Base-by-base conservation (phyloP, 768 basidiomycete genomes). In the Lactarius psammicola region DNA sequence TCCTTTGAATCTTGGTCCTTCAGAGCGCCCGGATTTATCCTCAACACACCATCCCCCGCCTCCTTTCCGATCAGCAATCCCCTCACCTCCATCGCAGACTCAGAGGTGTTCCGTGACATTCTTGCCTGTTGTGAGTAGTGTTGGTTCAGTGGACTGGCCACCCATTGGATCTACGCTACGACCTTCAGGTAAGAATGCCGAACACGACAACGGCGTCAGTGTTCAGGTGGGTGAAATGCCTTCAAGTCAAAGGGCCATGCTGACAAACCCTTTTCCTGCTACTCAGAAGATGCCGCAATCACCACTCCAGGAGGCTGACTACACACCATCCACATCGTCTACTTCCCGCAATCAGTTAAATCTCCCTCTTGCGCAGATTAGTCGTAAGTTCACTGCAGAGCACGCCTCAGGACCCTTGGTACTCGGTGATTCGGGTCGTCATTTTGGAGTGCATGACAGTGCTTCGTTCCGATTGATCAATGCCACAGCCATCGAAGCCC, bases 111-210 rank as follows among this genome's bases (percentile, higher is more conserved):
- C 64, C 17, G 13, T 30, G 26, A 8, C 44, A 30, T 65, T 56
- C 54, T 49, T 30, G 55, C 33, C 62, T 15, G 55, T 6, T 28
- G 44, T 28, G 56, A 38, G 34, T 46, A 44, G 42, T 30, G 31
- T 56, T 1, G 40, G 3, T 44, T 49, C 62, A 63, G 26, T 56
- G 62, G 64, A 49, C 64, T 65, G 64, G 64, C 64, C 59, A 65
- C 64, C 64, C 59, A 60, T 46, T 56, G 64, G 33, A 56, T 49
- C 42, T 23, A 23, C 34, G 33, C 42, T 36, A 56, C 20, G 17
- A 11, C 30, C 42, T 4, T 23, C 33, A 36, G 42, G 51, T 31
- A 33, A 13, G 54, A 49, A 30, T 56, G 42, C 18, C 13, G 36
- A n/a, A 33, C 23, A 60, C 20, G 53, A 46, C 3, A 17, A 36